These are phyloP conservation scores for Cordyceps farinosa DNA, from an alignment of 2,329 filamentous ascomycete genomes.

Conservation along the genomic window DNA sequence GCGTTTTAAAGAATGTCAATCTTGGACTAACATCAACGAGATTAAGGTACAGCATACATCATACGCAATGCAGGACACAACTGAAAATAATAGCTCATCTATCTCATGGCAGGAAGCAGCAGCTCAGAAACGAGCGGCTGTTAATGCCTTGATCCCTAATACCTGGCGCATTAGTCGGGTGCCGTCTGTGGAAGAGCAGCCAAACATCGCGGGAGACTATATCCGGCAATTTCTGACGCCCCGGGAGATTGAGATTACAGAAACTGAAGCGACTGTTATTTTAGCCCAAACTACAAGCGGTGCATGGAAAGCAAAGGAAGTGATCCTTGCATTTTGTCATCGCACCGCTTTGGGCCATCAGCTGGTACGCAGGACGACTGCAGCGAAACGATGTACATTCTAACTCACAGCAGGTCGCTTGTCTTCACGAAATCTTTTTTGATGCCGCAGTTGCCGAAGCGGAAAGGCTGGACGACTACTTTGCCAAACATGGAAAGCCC, in stretches of 20 bases:
- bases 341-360: constrained; percentile 8
- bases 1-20: too few species aligned
- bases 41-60: background rate
- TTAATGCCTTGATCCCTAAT: background rate
- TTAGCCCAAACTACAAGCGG: background rate
- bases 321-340: constrained; percentile 1
- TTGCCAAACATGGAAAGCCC: background rate
- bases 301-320: constrained; percentile 1
- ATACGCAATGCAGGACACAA: background rate
- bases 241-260: constrained; percentile 4
- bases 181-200: background rate
- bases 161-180: background rate
- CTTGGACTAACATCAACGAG: too few species aligned
- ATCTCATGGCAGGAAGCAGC: background rate
- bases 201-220: constrained; percentile 1
- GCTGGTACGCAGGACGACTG: background rate
- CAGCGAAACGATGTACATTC: background rate
- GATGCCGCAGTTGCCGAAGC: background rate
- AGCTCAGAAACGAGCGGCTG: background rate
- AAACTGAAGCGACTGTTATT: constrained; percentile 3
- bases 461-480: background rate
- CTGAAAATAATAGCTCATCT: background rate
- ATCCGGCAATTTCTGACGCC: background rate
- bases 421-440: background rate
- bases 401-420: background rate